Base-by-base conservation (phyloP, 2,329 filamentous ascomycete species). In the Aspergillus unguis region DNA sequence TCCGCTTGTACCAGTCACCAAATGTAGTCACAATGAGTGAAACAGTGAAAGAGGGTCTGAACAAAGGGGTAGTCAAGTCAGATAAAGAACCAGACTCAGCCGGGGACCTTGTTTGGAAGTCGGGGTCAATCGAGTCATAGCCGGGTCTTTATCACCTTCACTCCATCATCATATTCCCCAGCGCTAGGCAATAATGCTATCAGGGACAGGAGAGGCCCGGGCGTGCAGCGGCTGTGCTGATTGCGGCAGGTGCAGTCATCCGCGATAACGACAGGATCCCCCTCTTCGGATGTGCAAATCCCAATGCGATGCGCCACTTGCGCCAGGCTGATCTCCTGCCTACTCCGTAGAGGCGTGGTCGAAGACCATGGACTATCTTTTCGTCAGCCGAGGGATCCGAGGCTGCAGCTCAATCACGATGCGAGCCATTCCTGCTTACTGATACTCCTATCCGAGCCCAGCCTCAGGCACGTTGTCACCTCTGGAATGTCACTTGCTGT, bases 171-270 rank as follows among this genome's bases (percentile, higher is more conserved):
- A 38, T 11, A 10, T 17, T 17, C 17, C 17, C 17, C 17, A 17
- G 17, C 17, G 17, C 17, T 17, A 17, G 17, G 17, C 17, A 17
- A 17, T 17, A 17, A 17, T 17, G 17, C 17, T 17, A 17, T 17
- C 17, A 17, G 17, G 17, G 17, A 17, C 17, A 17, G 17, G 17
- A 35, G 54, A 41, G 54, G 54, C 43, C 54, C 52, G 54, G 48
- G 54, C 54, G 36, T 10, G 36, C 36, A 11, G 52, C 52, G 54
- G 48, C 52, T 51, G 43, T 56, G 51, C 54, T 54, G 54, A 54
- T 53, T 56, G 37, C 40, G 50, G 54, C 48, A 56, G 48, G 45
- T 31, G 47, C 51, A 45, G 41, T 53, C 40, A 44, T 43, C 10
- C 17, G 23, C 41, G 25, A 6, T 17, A 26, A n/a, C 33, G 36